Percentiles rank a stretch among this genome's conserved stretches.
Evolutionary conservation across 2,329 filamentous ascomycete genomes (phyloP).

Genomic region (Penicillium vulpinum): DNA sequence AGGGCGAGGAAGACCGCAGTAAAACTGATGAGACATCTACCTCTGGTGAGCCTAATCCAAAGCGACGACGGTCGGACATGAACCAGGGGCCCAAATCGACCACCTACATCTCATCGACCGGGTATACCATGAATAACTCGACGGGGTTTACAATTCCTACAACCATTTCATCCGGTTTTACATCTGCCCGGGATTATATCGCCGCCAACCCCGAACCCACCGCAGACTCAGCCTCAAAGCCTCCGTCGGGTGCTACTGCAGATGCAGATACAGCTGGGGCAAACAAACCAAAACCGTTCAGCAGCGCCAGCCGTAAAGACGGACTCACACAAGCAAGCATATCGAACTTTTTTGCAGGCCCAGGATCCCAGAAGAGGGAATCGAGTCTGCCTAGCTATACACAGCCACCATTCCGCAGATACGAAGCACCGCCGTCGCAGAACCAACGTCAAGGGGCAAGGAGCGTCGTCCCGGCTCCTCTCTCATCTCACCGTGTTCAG

Average conservation of each 20-base stretch:
- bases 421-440: constrained; percentile 9
- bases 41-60: constrained; percentile 27
- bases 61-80: constrained; percentile 31
- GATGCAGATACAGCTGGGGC: constrained; percentile 13
- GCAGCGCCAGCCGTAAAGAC: constrained; percentile 37
- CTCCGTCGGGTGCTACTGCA: constrained; percentile 6
- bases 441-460: constrained; percentile 10
- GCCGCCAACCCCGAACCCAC: constrained; percentile 30
- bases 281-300: constrained; percentile 31
- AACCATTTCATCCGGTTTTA: constrained; percentile 57
- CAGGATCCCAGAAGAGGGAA: constrained; percentile 21
- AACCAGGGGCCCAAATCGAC: constrained; percentile 22
- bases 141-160: constrained; percentile 39
- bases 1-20: constrained; percentile 53
- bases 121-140: constrained; percentile 63
- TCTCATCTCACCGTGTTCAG: constrained; percentile 34
- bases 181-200: constrained; percentile 60
- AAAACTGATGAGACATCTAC: constrained; percentile 40
- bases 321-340: constrained; percentile 53
- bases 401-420: constrained; percentile 12
- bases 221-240: constrained; percentile 24
- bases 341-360: constrained; percentile 51
- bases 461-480: constrained; percentile 21
- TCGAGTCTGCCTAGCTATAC: constrained; percentile 7
- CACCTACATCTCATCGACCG: constrained; percentile 44